Base-by-base conservation (phyloP, 768 basidiomycete genomes). In the Panaeolus cyanescens region DNA sequence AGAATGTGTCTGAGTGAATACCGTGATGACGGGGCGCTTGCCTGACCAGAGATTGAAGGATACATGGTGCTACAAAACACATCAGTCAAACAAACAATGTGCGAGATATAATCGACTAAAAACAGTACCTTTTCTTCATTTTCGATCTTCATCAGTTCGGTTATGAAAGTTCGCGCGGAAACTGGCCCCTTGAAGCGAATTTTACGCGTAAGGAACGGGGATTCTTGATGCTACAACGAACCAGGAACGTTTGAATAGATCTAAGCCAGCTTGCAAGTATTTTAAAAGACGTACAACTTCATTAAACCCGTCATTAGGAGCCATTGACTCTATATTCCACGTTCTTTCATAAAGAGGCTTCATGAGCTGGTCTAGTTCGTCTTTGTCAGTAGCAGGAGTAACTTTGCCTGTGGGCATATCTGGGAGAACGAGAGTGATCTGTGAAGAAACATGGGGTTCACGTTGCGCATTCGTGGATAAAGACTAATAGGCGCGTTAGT, bases 311-410 rank as follows among this genome's bases (percentile, higher is more conserved):
- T 61, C 62, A 50, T 62, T 36, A 7, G 53, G 20, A 10, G 17
- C 32, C 45, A 59, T 39, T 9, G 15, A 33, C 32, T 54, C 40
- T 13, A 67, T 45, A 20, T 28, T 20, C 65, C 76, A 77, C 10
- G 73, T 74, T 12, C 69, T 68, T 45, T 62, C 54, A 36, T 67
- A 70, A 7, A 84, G 71, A 2, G 82, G 80, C 33, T 60, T 58
- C 9, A 83, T 60, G 37, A 69, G 79, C 19, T 59, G 56, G 25
- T 72, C 67, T 12, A 79, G 60, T 13, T 81, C 77, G 1, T 60
- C 53, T 17, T 71, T 65, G 45, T 50, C 25, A 25, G 12, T 22
- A 28, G 25, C 45, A 15, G 45, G 45, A 1, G 15, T 9, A 28
- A 50, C 45, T 50, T 25, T 25, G 22, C 25, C 12, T 28, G 25